Evolutionary conservation across 495 filamentous ascomycete genomes (phyloP).

Genomic region (Terfezia claveryi): DNA sequence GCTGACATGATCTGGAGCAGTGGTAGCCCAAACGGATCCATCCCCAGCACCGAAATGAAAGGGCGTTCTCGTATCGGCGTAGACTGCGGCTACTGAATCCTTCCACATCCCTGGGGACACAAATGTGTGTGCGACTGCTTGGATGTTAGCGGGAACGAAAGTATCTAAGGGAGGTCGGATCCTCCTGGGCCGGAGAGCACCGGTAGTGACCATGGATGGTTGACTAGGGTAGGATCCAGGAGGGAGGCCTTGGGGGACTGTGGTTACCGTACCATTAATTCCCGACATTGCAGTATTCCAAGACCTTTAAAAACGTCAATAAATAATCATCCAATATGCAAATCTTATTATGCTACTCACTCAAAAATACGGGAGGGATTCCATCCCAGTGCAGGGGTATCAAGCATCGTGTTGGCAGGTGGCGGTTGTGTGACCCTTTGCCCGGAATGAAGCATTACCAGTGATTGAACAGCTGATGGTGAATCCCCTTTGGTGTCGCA

Average conservation of each 20-base stretch:
- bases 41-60: constrained; percentile 16
- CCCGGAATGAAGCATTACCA: constrained; percentile 49
- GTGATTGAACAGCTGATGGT: constrained; percentile 45
- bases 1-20: not conserved
- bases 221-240: not conserved
- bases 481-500: constrained; percentile 62
- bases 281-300: constrained; percentile 19
- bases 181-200: not conserved
- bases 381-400: constrained; percentile 38
- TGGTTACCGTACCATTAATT: constrained; percentile 16
- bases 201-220: constrained; percentile 15
- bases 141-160: not conserved
- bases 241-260: not conserved
- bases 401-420: constrained; percentile 33
- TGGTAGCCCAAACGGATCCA: constrained; percentile 5
- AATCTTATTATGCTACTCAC: constrained; percentile 31
- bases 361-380: constrained; percentile 86
- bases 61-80: constrained; percentile 17
- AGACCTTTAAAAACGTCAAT: constrained; percentile 10
- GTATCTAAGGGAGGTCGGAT: constrained; percentile 25
- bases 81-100: constrained; percentile 77
- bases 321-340: not conserved
- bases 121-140: constrained; percentile 26
- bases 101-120: constrained; percentile 95
- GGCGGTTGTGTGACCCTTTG: constrained; percentile 27